phyloP scores from a whole-genome alignment of 768 basidiomycete genomes.

The Mycena belliarum region DNA sequence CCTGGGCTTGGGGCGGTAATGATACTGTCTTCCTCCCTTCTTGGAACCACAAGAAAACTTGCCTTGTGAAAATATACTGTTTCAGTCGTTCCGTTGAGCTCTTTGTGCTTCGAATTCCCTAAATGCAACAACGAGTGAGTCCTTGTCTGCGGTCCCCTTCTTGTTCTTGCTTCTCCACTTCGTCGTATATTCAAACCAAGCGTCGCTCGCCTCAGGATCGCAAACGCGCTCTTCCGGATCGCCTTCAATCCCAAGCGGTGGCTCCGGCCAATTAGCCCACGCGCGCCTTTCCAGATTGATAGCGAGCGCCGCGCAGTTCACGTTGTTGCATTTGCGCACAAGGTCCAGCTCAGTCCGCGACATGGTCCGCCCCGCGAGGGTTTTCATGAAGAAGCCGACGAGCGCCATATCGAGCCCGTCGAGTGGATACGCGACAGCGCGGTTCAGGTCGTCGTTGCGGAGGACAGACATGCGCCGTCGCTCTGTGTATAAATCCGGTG shows the following conservation, averaged over 20 bases:
- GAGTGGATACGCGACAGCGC: slow-evolving; percentile 14
- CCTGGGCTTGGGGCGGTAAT: no score
- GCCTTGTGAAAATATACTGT: no score
- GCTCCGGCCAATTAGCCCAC: slow-evolving; percentile 28
- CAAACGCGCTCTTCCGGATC: slow-evolving; percentile 29
- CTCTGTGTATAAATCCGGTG: slow-evolving; percentile 20
- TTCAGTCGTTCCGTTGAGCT: no score
- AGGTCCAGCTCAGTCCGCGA: slow-evolving; percentile 25
- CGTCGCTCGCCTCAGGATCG: slow-evolving; percentile 18
- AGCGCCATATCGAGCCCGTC: slow-evolving; percentile 4
- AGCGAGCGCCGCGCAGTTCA: slow-evolving; percentile 11
- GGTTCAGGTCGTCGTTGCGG: slow-evolving; percentile 26
- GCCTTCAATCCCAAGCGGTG: slow-evolving; percentile 23
- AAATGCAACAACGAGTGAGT: neutral
- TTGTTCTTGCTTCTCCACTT: slow-evolving; percentile 30
- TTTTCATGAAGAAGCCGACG: slow-evolving; percentile 32
- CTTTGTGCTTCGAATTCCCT: no score
- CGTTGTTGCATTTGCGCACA: slow-evolving; percentile 14
- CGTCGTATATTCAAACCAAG: slow-evolving; percentile 28
- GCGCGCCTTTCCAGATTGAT: slow-evolving; percentile 14
- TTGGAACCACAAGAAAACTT: no score
- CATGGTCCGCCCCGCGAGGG: slow-evolving; percentile 28
- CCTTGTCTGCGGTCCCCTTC: slow-evolving; percentile 19
- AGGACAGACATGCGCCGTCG: slow-evolving; percentile 31
- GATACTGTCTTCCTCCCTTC: no score